Conservation (phyloP, 177 flowering plant species). For the Vitis hybrid region DNA sequence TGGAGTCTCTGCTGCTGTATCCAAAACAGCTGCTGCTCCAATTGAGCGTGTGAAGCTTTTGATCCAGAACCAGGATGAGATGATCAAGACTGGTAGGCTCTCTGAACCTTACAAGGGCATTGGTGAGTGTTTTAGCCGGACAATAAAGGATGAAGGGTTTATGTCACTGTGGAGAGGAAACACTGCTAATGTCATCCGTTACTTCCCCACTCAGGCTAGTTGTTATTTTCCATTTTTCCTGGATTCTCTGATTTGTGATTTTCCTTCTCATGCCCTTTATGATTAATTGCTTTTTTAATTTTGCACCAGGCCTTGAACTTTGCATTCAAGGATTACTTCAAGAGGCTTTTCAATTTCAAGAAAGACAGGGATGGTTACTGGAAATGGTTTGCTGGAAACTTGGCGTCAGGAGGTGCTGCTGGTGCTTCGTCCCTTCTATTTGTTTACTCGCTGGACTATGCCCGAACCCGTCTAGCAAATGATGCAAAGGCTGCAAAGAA, state of each 20-base stretch:
- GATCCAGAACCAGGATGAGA: constrained; percentile 62
- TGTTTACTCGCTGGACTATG: constrained; percentile 57
- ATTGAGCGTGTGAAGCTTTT: constrained; percentile 58
- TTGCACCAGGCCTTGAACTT: constrained; percentile 50
- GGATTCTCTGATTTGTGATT: background rate
- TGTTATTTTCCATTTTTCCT: background rate
- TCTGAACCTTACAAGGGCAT: constrained; percentile 62
- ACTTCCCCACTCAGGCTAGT: constrained; percentile 52
- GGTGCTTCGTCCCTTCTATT: constrained; percentile 56
- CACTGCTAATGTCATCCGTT: constrained; percentile 61
- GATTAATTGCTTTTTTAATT: background rate
- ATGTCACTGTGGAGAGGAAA: constrained; percentile 54
- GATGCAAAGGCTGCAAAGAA: constrained; percentile 62
- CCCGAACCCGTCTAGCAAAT: constrained; percentile 54
- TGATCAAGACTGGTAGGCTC: constrained; percentile 51
- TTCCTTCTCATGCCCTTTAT: background rate
- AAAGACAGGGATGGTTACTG: constrained; percentile 61
- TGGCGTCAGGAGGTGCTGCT: constrained; percentile 63
- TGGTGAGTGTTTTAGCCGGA: constrained; percentile 48
- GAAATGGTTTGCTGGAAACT: constrained; percentile 62
- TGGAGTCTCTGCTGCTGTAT: constrained; percentile 50
- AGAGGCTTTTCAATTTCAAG: constrained; percentile 62
- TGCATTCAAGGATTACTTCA: constrained; percentile 64
- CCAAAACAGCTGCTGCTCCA: constrained; percentile 58
- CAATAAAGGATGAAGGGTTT: constrained; percentile 47